Base-by-base conservation (phyloP, 2,329 filamentous ascomycete species). In the Monascus ruber region DNA sequence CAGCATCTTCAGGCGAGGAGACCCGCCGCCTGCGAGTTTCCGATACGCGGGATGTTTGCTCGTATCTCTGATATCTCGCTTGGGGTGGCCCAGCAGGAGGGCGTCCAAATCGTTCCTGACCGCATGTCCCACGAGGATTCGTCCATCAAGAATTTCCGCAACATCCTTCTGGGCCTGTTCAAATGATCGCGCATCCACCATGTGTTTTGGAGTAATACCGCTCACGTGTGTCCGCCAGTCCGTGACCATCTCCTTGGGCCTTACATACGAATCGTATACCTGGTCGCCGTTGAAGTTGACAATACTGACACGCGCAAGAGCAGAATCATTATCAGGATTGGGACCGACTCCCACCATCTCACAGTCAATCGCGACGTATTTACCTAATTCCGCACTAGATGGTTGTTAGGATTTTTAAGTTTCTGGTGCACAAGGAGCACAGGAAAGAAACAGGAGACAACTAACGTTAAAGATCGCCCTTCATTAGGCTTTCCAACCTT, bases 271-370 rank as follows among this genome's bases (percentile, higher is more conserved):
- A 67, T 98, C 91, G 72, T 96, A 95, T 34, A 98, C 69, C 60
- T 94, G 86, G 26, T 83, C 76, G 11, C 88, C 88, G 58, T 95
- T 86, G 62, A 88, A 98, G 62, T 96, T 94, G 49, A 95, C 88
- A 10, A 94, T 69, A 55, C 85, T 94, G 40, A 89, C 85, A 35
- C 91, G 77, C 1, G 91, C 91, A 34, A 98, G 75, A 0, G 79
- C 79, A 29, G 85, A 87, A 55, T 81, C 71, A 24, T 77, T 74
- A 37, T 77, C 77, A 3, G 76, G 76, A 62, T 67, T 60, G 2
- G 64, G 66, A 1, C 76, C 75, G 0, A 93, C 77, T 35, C 89
- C 91, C 25, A 98, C 91, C 91, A 98, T 98, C 66, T 98, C 91
- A 62, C 91, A 98, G 67, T 98, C 91, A 35, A 98, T 77, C 17